phyloP scores from a whole-genome alignment of 73 alveolate genomes.

The Uronychia binucleata region DNA sequence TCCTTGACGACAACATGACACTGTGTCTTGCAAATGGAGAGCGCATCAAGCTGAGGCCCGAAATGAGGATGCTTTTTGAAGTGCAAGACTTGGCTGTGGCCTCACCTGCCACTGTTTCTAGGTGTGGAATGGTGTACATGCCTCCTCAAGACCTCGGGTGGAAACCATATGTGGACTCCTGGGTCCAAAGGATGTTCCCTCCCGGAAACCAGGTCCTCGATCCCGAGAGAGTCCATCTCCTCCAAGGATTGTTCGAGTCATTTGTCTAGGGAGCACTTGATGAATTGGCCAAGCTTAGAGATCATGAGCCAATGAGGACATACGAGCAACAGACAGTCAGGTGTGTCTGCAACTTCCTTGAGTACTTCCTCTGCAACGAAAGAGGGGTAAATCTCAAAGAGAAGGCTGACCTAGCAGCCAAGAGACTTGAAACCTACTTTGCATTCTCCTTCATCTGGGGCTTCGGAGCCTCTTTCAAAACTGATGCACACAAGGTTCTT shows the following conservation, averaged over 20 bases:
- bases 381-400: conserved; percentile 20
- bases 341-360: conserved; percentile 43
- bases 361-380: conserved; percentile 28
- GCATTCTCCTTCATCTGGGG: conserved; percentile 64
- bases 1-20: conserved; percentile 82
- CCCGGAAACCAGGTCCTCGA: conserved; percentile 61
- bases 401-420: conserved; percentile 34
- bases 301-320: conserved; percentile 51
- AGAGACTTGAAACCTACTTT: conserved; percentile 12
- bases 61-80: conserved; percentile 82
- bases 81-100: conserved; percentile 91
- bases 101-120: conserved; percentile 91
- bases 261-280: conserved; percentile 21
- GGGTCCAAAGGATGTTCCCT: conserved; percentile 78
- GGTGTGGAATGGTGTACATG: conserved; percentile 96
- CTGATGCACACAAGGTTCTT: conserved; percentile 29
- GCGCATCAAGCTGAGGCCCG: conserved; percentile 78
- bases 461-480: conserved; percentile 58
- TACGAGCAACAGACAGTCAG: conserved; percentile 20
- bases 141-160: conserved; percentile 91
- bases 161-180: conserved; percentile 84
- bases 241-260: conserved; percentile 17
- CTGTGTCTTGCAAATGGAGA: conserved; percentile 88
- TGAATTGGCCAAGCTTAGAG: conserved; percentile 7
- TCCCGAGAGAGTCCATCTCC: conserved; percentile 29